Evolutionary conservation across 2,329 filamentous ascomycete genomes (phyloP).

Genomic region (Coleophoma cylindrospora): DNA sequence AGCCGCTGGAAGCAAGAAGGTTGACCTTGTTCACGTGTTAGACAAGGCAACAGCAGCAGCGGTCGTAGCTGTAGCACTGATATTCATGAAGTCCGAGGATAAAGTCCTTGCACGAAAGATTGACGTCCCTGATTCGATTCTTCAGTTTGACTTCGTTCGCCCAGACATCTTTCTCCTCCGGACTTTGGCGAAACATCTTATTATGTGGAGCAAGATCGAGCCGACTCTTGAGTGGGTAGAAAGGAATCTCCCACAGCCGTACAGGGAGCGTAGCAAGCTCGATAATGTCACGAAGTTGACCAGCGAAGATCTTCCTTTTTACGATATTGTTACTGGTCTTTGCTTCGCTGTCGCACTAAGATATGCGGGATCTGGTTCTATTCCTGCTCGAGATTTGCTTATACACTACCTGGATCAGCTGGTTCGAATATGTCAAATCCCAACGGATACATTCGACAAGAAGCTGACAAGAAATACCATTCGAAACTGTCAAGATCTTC

Average conservation of each 20-base stretch:
- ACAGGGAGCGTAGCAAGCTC: conserved; percentile 58
- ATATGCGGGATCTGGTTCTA: conserved; percentile 68
- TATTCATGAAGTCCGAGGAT: conserved; percentile 97
- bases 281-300: conserved; percentile 56
- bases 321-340: conserved; percentile 84
- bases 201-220: conserved; percentile 84
- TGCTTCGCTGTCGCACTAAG: conserved; percentile 75
- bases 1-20: conserved; percentile 83
- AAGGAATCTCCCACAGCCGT: conserved; percentile 65
- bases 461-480: conserved; percentile 79
- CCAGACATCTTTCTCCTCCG: conserved; percentile 89
- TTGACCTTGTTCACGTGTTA: conserved; percentile 86
- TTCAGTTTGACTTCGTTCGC: conserved; percentile 93
- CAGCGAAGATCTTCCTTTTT: conserved; percentile 85
- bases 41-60: conserved; percentile 93
- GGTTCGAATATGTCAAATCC: conserved; percentile 67
- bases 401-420: conserved; percentile 83
- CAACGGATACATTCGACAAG: conserved; percentile 62
- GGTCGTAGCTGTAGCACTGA: conserved; percentile 81
- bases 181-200: conserved; percentile 83
- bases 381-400: conserved; percentile 72
- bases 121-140: conserved; percentile 81
- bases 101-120: conserved; percentile 82
- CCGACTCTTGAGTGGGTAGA: conserved; percentile 72
- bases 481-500: conserved; percentile 83